Percentiles rank a stretch among this genome's conserved stretches.
phyloP scores from a whole-genome alignment of 805 yeast species.

The Spathaspora passalidarum region DNA sequence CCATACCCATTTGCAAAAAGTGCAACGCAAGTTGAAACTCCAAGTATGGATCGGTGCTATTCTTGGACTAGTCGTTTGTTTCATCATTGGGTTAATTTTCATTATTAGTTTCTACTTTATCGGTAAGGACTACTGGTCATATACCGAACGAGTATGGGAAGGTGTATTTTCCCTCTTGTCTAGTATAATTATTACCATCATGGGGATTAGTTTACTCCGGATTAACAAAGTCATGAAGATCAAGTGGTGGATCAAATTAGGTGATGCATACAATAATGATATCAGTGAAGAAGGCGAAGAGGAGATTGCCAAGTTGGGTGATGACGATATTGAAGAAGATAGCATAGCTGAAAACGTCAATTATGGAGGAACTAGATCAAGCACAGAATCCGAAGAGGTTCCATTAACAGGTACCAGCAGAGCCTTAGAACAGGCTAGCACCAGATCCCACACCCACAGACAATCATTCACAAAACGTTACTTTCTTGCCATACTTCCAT shows the following conservation, averaged over 20 bases:
- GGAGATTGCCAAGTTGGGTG: conserved; percentile 15
- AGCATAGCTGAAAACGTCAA: conserved; percentile 3
- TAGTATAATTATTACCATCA: conserved; percentile 71
- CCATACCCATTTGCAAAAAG: conserved; percentile 6
- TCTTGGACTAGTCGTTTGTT: conserved; percentile 65
- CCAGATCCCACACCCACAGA: conserved; percentile 4
- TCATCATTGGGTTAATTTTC: conserved; percentile 69
- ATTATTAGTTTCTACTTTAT: conserved; percentile 67
- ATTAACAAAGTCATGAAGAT: conserved; percentile 73
- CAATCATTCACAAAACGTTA: conserved; percentile 49
- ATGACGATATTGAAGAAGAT: conserved; percentile 9
- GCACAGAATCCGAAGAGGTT: conserved; percentile 8
- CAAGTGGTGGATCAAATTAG: conserved; percentile 62
- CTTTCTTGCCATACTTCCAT: conserved; percentile 74
- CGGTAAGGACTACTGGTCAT: conserved; percentile 84
- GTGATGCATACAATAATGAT: conserved; percentile 33
- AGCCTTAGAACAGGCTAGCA: not conserved
- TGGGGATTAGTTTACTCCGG: conserved; percentile 83
- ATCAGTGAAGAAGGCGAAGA: conserved; percentile 8
- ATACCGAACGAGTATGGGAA: conserved; percentile 88
- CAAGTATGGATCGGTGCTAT: conserved; percentile 86
- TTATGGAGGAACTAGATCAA: conserved; percentile 7
- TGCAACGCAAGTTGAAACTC: conserved; percentile 36
- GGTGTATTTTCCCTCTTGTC: conserved; percentile 79
- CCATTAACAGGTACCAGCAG: conserved; percentile 5